phyloP scores from a whole-genome alignment of 2,329 filamentous ascomycete species.

The Mariannaea elegans region DNA sequence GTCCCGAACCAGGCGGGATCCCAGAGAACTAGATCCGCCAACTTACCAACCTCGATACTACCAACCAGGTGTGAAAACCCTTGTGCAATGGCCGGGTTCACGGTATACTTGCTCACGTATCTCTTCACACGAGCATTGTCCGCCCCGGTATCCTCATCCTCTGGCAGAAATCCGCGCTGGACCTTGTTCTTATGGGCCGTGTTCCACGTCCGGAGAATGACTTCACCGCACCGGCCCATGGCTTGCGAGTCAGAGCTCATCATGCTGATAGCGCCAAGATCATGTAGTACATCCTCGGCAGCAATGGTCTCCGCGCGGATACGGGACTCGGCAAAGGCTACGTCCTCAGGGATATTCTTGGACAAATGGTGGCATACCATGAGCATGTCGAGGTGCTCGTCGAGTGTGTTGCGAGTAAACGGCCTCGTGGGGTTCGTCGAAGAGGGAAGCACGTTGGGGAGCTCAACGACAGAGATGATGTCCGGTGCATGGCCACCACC shows the following conservation, averaged over 20 bases:
- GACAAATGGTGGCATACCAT: slow-evolving; percentile 98
- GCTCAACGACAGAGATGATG: slow-evolving; percentile 93
- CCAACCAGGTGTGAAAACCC: slow-evolving; percentile 90
- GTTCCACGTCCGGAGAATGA: slow-evolving; percentile 93
- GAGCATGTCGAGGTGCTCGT: slow-evolving; percentile 97
- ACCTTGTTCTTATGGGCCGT: slow-evolving; percentile 97
- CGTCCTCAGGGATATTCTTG: slow-evolving; percentile 92
- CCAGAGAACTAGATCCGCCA: slow-evolving; percentile 92
- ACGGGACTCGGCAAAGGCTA: slow-evolving; percentile 92
- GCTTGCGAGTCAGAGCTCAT: slow-evolving; percentile 96
- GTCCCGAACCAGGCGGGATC: slow-evolving; percentile 84
- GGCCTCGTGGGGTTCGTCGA: slow-evolving; percentile 94
- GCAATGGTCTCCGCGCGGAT: slow-evolving; percentile 97
- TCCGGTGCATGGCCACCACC: slow-evolving; percentile 95
- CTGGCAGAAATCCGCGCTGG: slow-evolving; percentile 78
- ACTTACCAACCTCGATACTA: slow-evolving; percentile 86
- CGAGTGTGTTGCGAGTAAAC: slow-evolving; percentile 89
- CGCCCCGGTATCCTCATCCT: slow-evolving; percentile 80
- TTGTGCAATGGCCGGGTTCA: slow-evolving; percentile 92
- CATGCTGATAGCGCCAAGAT: slow-evolving; percentile 95
- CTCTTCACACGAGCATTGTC: slow-evolving; percentile 94
- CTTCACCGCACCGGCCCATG: slow-evolving; percentile 96
- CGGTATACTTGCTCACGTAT: slow-evolving; percentile 94
- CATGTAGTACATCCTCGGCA: slow-evolving; percentile 94
- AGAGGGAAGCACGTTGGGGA: slow-evolving; percentile 86